Base-by-base conservation (phyloP, 164 flowering plant species). In the Vitis rupestris region DNA sequence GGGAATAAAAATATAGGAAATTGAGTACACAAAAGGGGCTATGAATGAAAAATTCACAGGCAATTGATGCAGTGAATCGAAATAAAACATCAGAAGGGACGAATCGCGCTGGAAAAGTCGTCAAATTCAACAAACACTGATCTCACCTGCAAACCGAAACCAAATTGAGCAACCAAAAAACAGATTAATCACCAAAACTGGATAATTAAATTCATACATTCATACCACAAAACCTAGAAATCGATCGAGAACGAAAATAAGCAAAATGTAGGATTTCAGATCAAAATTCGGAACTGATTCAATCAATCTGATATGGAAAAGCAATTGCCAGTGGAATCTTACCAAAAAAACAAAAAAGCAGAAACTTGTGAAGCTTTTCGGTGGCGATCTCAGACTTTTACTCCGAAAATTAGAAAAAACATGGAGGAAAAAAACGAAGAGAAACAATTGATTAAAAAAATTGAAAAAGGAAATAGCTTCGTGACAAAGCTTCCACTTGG, bases 31-130 rank as follows among this genome's bases (percentile, higher is more conserved):
- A 50, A 83, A 80, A 2, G 66, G 81, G 16, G 87, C 63, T 44
- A 59, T 82, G 31, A 78, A 72, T 19, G 83, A 61, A 27, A 75
- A 85, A 58, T 80, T 80, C 16, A 31, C 64, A 63, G 74, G 67
- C 47, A 51, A 67, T 74, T 48, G 74, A 74, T 63, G 72, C 75
- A 72, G 50, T 56, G 77, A 65, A 23, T 54, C 74, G 72, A 74
- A 79, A 82, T 73, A 69, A 73, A 81, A 71, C 93, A 89, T 87
- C 83, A 83, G 88, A 85, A 58, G 79, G 54, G 60, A 62, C 48
- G 10, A 54, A 49, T 54, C 62, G 30, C 44, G 9, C 52, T 59
- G 14, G 13, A 52, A 56, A 15, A 8, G 11, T 48, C 51, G 37
- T 44, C 3, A 69, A 63, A 49, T 19, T 64, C 14, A 31, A 58